Evolutionary conservation across 2,329 filamentous ascomycete genomes (phyloP), one percentile per base, ranked within the genome.

Genomic region (Fusarium sp.): DNA sequence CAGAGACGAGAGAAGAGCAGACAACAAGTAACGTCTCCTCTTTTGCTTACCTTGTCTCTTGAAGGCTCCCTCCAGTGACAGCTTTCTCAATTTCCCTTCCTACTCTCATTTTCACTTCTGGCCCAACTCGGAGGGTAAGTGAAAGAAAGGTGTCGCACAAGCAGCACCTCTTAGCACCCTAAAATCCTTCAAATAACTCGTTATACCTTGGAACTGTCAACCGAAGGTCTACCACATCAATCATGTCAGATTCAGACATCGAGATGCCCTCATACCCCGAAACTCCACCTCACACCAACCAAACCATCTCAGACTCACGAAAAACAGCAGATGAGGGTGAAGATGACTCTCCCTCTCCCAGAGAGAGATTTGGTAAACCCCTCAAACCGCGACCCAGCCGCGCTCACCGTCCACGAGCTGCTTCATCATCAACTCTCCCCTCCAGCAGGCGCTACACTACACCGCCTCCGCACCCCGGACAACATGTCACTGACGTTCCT

Each of bases 341-440:
- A 1, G 0, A 11, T 6, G 4, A 35, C 8, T 4, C n/a, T 14
- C 6, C 1, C 2, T 51, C 30, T 6, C 4, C 30, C 3, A 20
- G 6, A 7, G 5, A 13, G 7, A 14, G 6, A 15, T 13, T 35
- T 9, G 30, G n/a, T 0, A 35, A 20, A 35, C 17, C n/a, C 4
- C 6, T 20, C 17, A 24, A 20, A 15, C 3, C 3, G 3, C n/a
- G 8, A 17, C 22, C 17, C 9, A 20, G 3, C 8, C 48, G 4
- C 6, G 18, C 4, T 35, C 6, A 5, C 3, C 30, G 48, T 20
- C 22, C 17, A 11, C 22, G 30, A 24, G 48, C 48, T 7, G 17
- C 30, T 8, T 35, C 48, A 3, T 35, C 48, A 8, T 35, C 30
- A 20, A 8, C 6, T 17, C 30, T 24, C 9, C n/a, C 30, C 8